phyloP scores from a whole-genome alignment of 78 protist species.

The Neovahlkampfia damariscottae region DNA sequence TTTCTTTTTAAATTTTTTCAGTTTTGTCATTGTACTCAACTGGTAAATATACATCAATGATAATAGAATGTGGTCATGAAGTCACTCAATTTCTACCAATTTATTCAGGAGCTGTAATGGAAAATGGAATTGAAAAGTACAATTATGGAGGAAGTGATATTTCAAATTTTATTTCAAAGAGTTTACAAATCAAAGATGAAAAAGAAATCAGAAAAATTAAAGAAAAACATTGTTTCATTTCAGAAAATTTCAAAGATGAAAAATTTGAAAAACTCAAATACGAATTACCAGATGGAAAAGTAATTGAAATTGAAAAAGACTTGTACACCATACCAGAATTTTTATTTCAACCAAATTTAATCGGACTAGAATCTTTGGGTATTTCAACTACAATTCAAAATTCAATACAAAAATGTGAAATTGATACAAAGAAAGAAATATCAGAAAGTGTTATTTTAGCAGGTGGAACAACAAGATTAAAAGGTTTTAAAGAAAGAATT shows the following conservation, averaged over 20 bases:
- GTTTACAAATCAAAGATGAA: too few relatives aligned
- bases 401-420: background rate
- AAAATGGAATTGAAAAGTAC: too few relatives aligned
- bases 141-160: too few relatives aligned
- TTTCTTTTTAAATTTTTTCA: too few relatives aligned
- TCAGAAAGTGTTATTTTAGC: background rate
- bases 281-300: conserved; percentile 40
- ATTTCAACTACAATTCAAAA: conserved; percentile 49
- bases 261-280: background rate
- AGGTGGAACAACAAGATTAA: background rate
- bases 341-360: conserved; percentile 33
- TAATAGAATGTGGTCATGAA: too few relatives aligned
- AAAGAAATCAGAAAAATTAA: too few relatives aligned
- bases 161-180: too few relatives aligned
- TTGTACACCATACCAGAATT: conserved; percentile 40
- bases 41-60: too few relatives aligned
- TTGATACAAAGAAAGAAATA: background rate
- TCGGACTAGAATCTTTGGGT: conserved; percentile 78
- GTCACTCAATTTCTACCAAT: too few relatives aligned
- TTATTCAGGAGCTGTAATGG: too few relatives aligned
- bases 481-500: background rate
- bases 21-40: too few relatives aligned
- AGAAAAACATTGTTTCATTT: conserved; percentile 62
- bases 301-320: conserved; percentile 5
- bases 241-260: conserved; percentile 39